Conservation (phyloP, 169 alveolate species). For the Cryptosporidium baileyi region DNA sequence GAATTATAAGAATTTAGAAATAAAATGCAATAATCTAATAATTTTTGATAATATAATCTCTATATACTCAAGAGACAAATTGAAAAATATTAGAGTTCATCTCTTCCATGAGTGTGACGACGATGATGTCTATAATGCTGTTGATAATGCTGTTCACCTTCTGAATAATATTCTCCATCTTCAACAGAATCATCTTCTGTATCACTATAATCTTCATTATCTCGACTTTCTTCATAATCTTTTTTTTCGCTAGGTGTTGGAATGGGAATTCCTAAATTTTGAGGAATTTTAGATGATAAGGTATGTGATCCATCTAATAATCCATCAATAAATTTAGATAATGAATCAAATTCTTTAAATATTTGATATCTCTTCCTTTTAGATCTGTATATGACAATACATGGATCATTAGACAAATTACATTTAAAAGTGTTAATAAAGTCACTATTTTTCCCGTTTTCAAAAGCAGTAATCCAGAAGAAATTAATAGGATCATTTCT, state of each 20-base stretch:
- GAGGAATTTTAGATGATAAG: slow-evolving; percentile 16
- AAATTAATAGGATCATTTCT: slow-evolving; percentile 66
- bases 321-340: slow-evolving; percentile 46
- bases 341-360: not conserved
- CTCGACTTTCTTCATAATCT: not conserved
- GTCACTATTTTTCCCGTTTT: slow-evolving; percentile 36
- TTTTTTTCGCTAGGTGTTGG: not conserved
- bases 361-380: slow-evolving; percentile 39
- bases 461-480: slow-evolving; percentile 52
- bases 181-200: slow-evolving; percentile 13
- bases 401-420: not conserved
- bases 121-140: no score
- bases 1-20: no score
- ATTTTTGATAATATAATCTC: no score
- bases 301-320: slow-evolving; percentile 45
- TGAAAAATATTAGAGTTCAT: slow-evolving; percentile 17
- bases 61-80: no score
- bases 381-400: slow-evolving; percentile 53
- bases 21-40: no score
- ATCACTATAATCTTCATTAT: slow-evolving; percentile 20
- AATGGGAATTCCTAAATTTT: slow-evolving; percentile 14
- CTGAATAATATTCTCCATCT: not conserved
- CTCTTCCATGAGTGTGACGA: not conserved
- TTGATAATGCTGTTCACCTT: not conserved
- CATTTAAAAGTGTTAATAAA: slow-evolving; percentile 45